Percentiles rank a stretch among this genome's conserved stretches.
These are phyloP conservation scores for Diaporthe amygdali DNA, from an alignment of 2,329 filamentous ascomycete genomes.

Conservation along the genomic window DNA sequence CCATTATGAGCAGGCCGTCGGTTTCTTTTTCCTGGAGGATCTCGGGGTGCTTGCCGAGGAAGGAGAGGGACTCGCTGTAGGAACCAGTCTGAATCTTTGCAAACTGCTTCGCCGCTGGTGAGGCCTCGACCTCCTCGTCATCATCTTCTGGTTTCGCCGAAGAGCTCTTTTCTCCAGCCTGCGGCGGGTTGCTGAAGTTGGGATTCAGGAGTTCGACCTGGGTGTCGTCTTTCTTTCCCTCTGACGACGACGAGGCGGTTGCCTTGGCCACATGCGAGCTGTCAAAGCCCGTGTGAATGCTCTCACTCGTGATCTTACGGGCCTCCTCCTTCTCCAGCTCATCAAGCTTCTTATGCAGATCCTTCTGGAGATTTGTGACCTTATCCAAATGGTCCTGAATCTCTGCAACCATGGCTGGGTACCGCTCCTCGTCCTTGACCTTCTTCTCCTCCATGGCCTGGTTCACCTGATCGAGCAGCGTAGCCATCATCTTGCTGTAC, in stretches of 20 bases:
- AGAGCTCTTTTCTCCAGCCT: constrained; percentile 31
- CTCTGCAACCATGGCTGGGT: constrained; percentile 78
- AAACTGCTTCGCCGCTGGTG: constrained; percentile 79
- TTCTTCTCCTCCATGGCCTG: constrained; percentile 80
- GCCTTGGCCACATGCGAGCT: constrained; percentile 79
- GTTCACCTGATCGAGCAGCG: constrained; percentile 92
- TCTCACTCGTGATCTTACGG: constrained; percentile 92
- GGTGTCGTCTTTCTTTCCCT: constrained; percentile 52
- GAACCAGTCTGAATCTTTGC: constrained; percentile 77
- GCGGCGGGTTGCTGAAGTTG: constrained; percentile 42
- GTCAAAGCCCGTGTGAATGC: constrained; percentile 87
- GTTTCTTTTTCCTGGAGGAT: constrained; percentile 86
- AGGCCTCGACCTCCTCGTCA: constrained; percentile 77
- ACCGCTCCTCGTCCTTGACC: constrained; percentile 65
- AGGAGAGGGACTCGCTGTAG: constrained; percentile 75
- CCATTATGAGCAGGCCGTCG: constrained; percentile 87
- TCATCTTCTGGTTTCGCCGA: constrained; percentile 52
- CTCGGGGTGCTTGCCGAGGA: constrained; percentile 77
- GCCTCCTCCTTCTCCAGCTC: constrained; percentile 85
- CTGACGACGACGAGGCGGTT: constrained; percentile 37
- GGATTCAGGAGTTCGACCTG: constrained; percentile 81
- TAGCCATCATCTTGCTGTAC: constrained; percentile 98
- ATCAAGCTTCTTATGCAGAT: constrained; percentile 75
- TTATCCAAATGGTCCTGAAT: constrained; percentile 78
- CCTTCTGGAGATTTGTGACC: constrained; percentile 76